Base-by-base conservation (phyloP, 2,329 filamentous ascomycete genomes). In the Trichoderma afroharzianum region DNA sequence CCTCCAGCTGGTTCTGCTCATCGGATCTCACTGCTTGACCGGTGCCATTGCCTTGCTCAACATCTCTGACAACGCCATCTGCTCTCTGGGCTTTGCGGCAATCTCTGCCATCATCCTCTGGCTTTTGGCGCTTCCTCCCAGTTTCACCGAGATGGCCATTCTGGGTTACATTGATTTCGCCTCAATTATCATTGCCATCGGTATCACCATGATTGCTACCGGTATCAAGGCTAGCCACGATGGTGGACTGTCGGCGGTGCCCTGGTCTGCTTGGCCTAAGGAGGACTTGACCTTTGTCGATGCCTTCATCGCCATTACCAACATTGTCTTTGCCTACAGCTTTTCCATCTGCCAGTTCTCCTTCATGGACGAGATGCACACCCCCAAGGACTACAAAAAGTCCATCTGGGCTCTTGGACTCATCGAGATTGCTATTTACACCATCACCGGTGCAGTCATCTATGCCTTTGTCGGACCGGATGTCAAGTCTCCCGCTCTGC, bases 261-360 rank as follows among this genome's bases (percentile, higher is more conserved):
- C 79, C 58, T 85, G 83, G 83, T 84, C 83, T 9, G 81, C 82
- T 1, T 86, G 84, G 82, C 84, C 84, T 63, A 82, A 81, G 76
- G 78, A 82, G 5, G 76, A 83, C 4, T 79, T 87, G 1, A 81
- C 81, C 39, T 83, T 92, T 50, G 82, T 83, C 59, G 83, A 87
- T 58, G 88, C 83, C 24, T 91, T 92, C 77, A 84, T 88, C 15
- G 86, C 88, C 21, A 85, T 92, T 59, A 85, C 84, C 76, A 93
- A 93, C 81, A 93, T 94, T 68, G 85, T 92, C 72, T 89, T 93
- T 72, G 91, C 92, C 70, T 94, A 91, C 82, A 85, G 89, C 73
- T 86, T 85, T 71, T 82, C 84, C 74, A 81, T 86, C 67, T 85
- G 83, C 79, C 84, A 86, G 76, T 86, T 86, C 80, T 83, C 81